Evolutionary conservation across 2,329 filamentous ascomycete genomes (phyloP), one percentile per base, ranked within the genome.

Genomic region (Colletotrichum melonis): DNA sequence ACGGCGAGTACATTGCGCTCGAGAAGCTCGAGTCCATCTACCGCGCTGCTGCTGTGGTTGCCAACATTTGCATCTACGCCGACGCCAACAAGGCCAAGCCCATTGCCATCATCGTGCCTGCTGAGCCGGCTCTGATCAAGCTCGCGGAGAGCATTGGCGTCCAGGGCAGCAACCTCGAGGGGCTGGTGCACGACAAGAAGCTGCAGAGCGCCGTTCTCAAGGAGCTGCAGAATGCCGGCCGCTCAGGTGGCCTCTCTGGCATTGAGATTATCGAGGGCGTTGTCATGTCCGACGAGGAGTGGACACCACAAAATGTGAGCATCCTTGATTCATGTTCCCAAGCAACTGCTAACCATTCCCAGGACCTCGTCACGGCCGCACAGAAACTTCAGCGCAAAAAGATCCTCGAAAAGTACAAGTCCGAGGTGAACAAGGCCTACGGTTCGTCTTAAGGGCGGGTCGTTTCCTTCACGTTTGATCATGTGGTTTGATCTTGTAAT

Each of bases 1-100:
- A 94, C 78, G 93, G 93, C 79, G 93, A 95, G 85, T 95, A 95
- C 84, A 95, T 95, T 81, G 93, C 93, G 3, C 87, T 95, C 12
- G 93, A 95, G 87, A 95, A 93, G 83, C 85, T 89, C 69, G 87
- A 89, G 80, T 87, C 87, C 22, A 81, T 88, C 73, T 88, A 88
- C 81, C 87, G 88, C 26, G 85, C 88, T 28, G 81, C 85, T 5
- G 77, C 80, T 19, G 83, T 89, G 9, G 88, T 90, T 12, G 86
- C 82, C 75, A 90, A 90, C 78, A 89, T 90, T 74, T 89, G 88
- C 81, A 86, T 89, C 26, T 88, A 89, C 74, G 88, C 88, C 68
- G 87, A 88, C 74, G 78, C 82, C 67, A 82, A 83, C 68, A 85
- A 88, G 79, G 81, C 84, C 67, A 89, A 88, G 81, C 88, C 88